Evolutionary conservation across 257 asterid species (phyloP).

Genomic region (Jasminum sambac): DNA sequence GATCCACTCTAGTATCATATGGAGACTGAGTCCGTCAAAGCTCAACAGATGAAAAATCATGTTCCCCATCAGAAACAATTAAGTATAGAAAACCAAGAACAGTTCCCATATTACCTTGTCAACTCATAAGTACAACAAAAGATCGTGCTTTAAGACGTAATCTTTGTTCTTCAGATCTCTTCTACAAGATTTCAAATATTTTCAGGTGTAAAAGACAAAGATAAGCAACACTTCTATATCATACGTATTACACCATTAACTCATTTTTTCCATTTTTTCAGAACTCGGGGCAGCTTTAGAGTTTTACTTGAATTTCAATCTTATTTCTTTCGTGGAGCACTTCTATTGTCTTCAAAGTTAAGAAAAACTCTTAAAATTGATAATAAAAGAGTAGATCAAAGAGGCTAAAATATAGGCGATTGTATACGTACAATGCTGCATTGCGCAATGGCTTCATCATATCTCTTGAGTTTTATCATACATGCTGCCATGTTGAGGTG

Average conservation of each 20-base stretch:
- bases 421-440: conserved; percentile 73
- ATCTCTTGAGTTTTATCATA: conserved; percentile 82
- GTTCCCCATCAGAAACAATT: not conserved
- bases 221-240: not conserved
- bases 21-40: not conserved
- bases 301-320: not conserved
- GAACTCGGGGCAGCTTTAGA: not conserved
- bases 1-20: not conserved
- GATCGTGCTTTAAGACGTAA: not conserved
- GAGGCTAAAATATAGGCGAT: not conserved
- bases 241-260: not conserved
- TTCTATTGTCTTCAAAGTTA: conserved; percentile 8
- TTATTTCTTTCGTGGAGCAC: conserved; percentile 6
- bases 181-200: not conserved
- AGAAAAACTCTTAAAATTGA: not conserved
- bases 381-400: conserved; percentile 5
- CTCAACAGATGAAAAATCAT: not conserved
- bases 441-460: conserved; percentile 85
- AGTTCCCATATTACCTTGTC: not conserved
- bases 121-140: not conserved
- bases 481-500: conserved; percentile 97
- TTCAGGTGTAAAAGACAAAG: not conserved
- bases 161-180: not conserved
- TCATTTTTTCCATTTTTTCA: not conserved
- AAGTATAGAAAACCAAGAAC: not conserved